Evolutionary conservation across 257 asterid genomes (phyloP).

Genomic region (Scutellaria galericulata): DNA sequence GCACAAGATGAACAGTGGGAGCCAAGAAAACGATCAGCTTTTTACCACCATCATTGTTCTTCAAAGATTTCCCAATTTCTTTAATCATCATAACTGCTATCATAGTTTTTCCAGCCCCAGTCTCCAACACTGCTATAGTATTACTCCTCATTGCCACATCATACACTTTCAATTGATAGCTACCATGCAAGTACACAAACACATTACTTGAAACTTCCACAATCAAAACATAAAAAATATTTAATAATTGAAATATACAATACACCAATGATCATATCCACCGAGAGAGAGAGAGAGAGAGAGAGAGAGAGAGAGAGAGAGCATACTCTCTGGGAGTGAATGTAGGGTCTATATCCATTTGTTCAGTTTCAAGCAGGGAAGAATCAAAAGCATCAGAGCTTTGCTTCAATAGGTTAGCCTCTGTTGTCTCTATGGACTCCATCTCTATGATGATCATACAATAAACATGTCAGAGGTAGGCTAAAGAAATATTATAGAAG

Average conservation of each 20-base stretch:
- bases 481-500: conserved; percentile 24
- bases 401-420: conserved; percentile 51
- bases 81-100: conserved; percentile 72
- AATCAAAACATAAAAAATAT: conserved; percentile 2
- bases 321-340: conserved; percentile 58
- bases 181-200: conserved; percentile 41
- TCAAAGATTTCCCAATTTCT: conserved; percentile 63
- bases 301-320: not conserved
- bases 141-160: conserved; percentile 81
- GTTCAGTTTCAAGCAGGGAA: conserved; percentile 35
- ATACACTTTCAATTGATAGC: conserved; percentile 65
- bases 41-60: conserved; percentile 47
- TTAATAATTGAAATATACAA: conserved; percentile 14
- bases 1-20: conserved; percentile 88
- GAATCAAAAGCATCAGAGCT: conserved; percentile 42
- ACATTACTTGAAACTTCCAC: conserved; percentile 20
- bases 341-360: conserved; percentile 43
- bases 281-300: not conserved
- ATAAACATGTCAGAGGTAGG: conserved; percentile 2
- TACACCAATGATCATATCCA: conserved; percentile 27
- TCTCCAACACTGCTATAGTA: conserved; percentile 70
- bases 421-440: conserved; percentile 40
- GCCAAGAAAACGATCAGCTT: conserved; percentile 73
- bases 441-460: conserved; percentile 39
- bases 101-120: conserved; percentile 62